These are phyloP conservation scores for Perkinsus marinus DNA, from an alignment of 169 alveolate species.

Conservation along the genomic window DNA sequence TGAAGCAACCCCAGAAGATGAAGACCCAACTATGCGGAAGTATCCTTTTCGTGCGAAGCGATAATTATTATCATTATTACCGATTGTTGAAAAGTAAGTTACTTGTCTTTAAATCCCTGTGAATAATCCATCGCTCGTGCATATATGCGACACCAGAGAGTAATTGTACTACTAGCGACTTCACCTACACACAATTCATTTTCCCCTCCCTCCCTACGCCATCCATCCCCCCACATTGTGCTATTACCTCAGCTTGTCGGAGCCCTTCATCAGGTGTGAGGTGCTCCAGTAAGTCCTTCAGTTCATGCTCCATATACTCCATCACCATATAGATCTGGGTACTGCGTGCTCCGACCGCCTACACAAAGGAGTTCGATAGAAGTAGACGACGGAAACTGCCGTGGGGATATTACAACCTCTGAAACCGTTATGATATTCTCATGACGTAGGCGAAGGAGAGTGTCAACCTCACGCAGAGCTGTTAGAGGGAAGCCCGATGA, in stretches of 20 bases:
- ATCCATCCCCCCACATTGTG: background rate
- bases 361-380: background rate
- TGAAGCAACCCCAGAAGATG: background rate
- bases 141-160: constrained; percentile 56
- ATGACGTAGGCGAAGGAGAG: constrained; percentile 74
- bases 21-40: background rate
- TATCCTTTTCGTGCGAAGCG: background rate
- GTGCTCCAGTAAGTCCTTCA: constrained; percentile 73
- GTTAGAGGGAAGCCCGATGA: constrained; percentile 87
- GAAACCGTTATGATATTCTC: constrained; percentile 75
- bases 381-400: constrained; percentile 14
- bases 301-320: constrained; percentile 92
- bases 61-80: constrained; percentile 35
- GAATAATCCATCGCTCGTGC: constrained; percentile 72
- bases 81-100: constrained; percentile 65
- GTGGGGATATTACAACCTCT: constrained; percentile 57
- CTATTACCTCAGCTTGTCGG: background rate
- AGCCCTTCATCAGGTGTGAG: background rate
- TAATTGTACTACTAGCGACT: constrained; percentile 8
- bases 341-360: background rate
- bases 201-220: background rate
- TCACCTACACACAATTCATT: background rate
- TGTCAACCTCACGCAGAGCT: constrained; percentile 81
- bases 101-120: constrained; percentile 72
- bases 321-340: constrained; percentile 42